A percentile compares a stretch with the other conserved stretches of the same genome.
Conservation (phyloP, 139 green algal genomes). For the Tetratostichococcus sp. region DNA sequence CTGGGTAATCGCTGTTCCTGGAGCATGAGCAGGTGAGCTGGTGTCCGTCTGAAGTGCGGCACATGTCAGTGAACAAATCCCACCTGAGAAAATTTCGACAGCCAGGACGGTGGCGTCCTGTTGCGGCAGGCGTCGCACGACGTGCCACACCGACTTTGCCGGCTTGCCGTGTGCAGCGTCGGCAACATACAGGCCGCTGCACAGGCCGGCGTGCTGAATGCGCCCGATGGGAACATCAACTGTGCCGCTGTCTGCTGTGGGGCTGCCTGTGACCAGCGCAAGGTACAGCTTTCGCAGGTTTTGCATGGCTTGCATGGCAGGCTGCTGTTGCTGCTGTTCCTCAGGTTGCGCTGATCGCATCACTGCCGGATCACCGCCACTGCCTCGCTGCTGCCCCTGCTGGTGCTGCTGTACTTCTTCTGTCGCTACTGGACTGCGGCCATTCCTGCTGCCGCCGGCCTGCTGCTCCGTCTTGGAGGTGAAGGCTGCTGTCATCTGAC, state of each 20-base stretch:
- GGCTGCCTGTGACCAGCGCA: conserved; percentile 24
- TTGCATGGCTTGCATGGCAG: neutral
- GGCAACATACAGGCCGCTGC: conserved; percentile 34
- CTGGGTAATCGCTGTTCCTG: too few relatives aligned
- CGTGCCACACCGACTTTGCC: conserved; percentile 24
- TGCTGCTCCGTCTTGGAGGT: neutral
- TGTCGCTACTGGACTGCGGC: too few relatives aligned
- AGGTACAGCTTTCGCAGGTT: conserved; percentile 39
- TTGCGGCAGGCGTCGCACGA: conserved; percentile 15
- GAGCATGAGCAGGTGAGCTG: too few relatives aligned
- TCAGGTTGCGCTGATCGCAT: too few relatives aligned
- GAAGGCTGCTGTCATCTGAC: conserved; percentile 26
- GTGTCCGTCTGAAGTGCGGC: too few relatives aligned
- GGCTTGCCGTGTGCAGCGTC: conserved; percentile 29
- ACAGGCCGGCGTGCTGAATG: conserved; percentile 20
- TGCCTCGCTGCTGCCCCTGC: neutral
- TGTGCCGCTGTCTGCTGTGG: conserved; percentile 12
- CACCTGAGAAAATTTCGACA: conserved; percentile 18
- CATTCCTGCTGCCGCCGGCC: too few relatives aligned
- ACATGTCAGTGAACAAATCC: neutral
- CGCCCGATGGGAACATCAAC: conserved; percentile 37
- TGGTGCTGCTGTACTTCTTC: neutral
- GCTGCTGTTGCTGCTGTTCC: neutral
- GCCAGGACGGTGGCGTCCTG: conserved; percentile 12
- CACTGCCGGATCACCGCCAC: too few relatives aligned